Base-by-base conservation (phyloP, 2,329 filamentous ascomycete species). In the Cercospora zeina region DNA sequence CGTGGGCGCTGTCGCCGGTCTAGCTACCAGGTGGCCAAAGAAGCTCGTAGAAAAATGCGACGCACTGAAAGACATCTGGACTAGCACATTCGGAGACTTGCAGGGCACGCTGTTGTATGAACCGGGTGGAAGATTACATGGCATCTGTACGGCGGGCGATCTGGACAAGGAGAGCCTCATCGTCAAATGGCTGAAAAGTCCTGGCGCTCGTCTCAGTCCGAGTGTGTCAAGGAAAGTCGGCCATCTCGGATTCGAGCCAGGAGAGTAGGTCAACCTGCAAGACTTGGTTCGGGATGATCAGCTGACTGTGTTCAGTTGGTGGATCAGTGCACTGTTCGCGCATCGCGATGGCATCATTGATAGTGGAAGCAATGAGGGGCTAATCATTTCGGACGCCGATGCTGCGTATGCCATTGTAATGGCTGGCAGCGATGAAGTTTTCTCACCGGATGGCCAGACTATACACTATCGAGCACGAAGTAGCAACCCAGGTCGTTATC, bases 281-380 rank as follows among this genome's bases (percentile, higher is more conserved):
- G 11, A n/a, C 4, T 11, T 47, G 14, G 42, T 3, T 36, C 34
- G 31, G 13, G 10, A 27, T 21, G 2, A n/a, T 51, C 21, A 53
- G 30, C 21, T 47, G 30, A 42, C 50, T 36, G 27, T 19, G 39
- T 16, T 19, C 47, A 81, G 79, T 30, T 82, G 80, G 80, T 82
- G 80, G 80, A 79, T 82, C 65, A 79, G 76, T 55, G 66, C 77
- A 24, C 69, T 81, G 13, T 81, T 81, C 62, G 80, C 80, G 6
- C 76, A 77, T 47, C 75, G 77, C 33, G 79, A 75, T 51, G 80
- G 80, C 45, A 81, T 82, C 51, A 80, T 82, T 61, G 78, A 81
- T 59, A 70, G 74, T 31, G 72, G 72, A 16, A 72, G 74, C n/a
- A 69, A 74, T 1, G 71, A 77, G 14, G 78, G 79, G 13, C 76